Evolutionary conservation across 441 rosid genomes (phyloP).

Genomic region (Croton setiger): DNA sequence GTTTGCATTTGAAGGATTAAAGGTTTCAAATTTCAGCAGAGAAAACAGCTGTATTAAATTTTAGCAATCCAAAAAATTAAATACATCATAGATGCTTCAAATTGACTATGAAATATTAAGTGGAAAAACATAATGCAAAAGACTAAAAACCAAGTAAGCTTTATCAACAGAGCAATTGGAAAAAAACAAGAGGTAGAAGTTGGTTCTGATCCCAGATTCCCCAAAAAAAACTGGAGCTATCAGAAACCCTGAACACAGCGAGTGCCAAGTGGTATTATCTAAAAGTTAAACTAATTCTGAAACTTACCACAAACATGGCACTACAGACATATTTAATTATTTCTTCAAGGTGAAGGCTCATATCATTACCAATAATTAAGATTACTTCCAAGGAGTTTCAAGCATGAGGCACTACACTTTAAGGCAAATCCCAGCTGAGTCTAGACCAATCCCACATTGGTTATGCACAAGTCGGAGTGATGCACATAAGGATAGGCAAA

Average conservation of each 20-base stretch:
- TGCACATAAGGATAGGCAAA: no score
- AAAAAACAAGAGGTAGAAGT: background rate
- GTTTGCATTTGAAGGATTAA: background rate
- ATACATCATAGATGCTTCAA: background rate
- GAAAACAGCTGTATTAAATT: background rate
- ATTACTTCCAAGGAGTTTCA: background rate
- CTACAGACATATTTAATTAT: background rate
- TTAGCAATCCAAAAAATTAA: background rate
- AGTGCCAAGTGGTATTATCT: background rate
- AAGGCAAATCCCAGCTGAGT: no score
- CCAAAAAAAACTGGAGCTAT: background rate
- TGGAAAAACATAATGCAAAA: background rate
- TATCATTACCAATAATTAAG: background rate
- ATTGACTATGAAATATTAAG: background rate
- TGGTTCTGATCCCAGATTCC: background rate
- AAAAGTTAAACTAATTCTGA: background rate
- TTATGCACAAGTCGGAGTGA: no score
- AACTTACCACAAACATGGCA: background rate
- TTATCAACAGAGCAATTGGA: background rate
- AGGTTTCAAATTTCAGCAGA: background rate
- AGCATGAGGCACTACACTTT: background rate
- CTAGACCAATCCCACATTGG: no score
- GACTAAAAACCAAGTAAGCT: background rate
- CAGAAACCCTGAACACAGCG: background rate
- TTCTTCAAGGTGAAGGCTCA: background rate